Conservation (phyloP, 495 filamentous ascomycete genomes). For the Lepidopterella palustris region DNA sequence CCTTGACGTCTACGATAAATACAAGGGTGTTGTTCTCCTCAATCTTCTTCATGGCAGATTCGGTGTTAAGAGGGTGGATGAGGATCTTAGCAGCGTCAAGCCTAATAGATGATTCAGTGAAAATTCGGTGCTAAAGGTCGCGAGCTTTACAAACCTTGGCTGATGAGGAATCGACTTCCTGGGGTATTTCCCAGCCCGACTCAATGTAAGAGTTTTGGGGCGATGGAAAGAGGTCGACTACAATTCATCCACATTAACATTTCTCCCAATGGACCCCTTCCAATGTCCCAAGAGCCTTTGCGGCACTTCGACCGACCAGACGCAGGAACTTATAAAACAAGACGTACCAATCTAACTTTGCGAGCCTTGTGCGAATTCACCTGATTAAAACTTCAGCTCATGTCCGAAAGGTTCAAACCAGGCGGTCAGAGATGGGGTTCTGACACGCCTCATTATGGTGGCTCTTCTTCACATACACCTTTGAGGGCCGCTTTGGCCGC, state of each 20-base stretch:
- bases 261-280: not conserved
- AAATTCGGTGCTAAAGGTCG: too few species aligned
- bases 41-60: constrained; percentile 99
- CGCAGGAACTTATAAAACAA: too few species aligned
- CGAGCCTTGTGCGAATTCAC: constrained; percentile 74
- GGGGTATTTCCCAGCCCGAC: constrained; percentile 87
- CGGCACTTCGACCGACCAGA: too few species aligned
- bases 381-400: constrained; percentile 37
- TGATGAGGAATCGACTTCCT: constrained; percentile 87
- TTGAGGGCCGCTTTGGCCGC: constrained; percentile 90
- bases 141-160: too few species aligned
- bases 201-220: constrained; percentile 84
- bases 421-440: constrained; percentile 41
- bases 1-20: constrained; percentile 95
- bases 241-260: not conserved
- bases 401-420: constrained; percentile 35
- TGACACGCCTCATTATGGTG: constrained; percentile 36
- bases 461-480: too few species aligned
- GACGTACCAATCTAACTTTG: constrained; percentile 60
- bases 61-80: constrained; percentile 76
- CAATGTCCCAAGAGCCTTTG: too few species aligned
- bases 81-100: constrained; percentile 57
- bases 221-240: constrained; percentile 93
- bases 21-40: constrained; percentile 99
- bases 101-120: too few species aligned